Evolutionary conservation across 1,139 yeast species (phyloP).

Genomic region (Saccharomycopsis phalli): DNA sequence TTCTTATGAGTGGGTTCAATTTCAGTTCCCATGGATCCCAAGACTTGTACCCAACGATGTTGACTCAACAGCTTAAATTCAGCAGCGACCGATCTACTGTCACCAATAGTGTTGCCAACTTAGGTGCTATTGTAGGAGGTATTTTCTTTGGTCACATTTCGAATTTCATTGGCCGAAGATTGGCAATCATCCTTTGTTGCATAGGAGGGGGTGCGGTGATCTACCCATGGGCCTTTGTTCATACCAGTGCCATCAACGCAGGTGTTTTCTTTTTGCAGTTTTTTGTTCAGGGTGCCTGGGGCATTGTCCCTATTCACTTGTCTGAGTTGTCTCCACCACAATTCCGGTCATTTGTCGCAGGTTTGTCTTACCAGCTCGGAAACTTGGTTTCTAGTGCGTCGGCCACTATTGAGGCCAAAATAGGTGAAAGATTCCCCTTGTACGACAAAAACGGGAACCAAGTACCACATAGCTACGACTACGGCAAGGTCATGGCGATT

Average conservation of each 20-base stretch:
- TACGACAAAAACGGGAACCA: constrained; percentile 28
- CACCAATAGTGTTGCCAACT: constrained; percentile 58
- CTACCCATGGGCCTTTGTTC: constrained; percentile 66
- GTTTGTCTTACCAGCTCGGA: constrained; percentile 76
- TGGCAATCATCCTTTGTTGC: constrained; percentile 49
- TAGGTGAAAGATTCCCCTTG: constrained; percentile 61
- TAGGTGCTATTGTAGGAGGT: constrained; percentile 67
- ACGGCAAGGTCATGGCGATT: constrained; percentile 70
- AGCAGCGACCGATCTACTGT: constrained; percentile 48
- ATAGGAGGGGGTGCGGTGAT: constrained; percentile 53
- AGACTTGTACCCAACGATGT: constrained; percentile 61
- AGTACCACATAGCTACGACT: constrained; percentile 33
- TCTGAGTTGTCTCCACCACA: constrained; percentile 75
- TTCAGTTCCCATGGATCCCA: constrained; percentile 70
- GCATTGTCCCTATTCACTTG: constrained; percentile 71
- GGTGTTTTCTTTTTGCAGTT: constrained; percentile 74
- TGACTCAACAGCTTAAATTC: constrained; percentile 45
- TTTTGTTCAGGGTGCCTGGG: constrained; percentile 86
- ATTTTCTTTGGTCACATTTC: constrained; percentile 52
- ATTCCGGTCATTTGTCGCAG: constrained; percentile 63
- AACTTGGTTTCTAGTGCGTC: constrained; percentile 78
- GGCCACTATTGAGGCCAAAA: constrained; percentile 70
- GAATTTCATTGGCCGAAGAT: constrained; percentile 51
- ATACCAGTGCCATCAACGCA: constrained; percentile 54
- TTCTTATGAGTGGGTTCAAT: constrained; percentile 57